Percentiles rank a stretch among this genome's conserved stretches.
phyloP scores from a whole-genome alignment of 2,329 filamentous ascomycete species.

The Venturiaceae sp. region DNA sequence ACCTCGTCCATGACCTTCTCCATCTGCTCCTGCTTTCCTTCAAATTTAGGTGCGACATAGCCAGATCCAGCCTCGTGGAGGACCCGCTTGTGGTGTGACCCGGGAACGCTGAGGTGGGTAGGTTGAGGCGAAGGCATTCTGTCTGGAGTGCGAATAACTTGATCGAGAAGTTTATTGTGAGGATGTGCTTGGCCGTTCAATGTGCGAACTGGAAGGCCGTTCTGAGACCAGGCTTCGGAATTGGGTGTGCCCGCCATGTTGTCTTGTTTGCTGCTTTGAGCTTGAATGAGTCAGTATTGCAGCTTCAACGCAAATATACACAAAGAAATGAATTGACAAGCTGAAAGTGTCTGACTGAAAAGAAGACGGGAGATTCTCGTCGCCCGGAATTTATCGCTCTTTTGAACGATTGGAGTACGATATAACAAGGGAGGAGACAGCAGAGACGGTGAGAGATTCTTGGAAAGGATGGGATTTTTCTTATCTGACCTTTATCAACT shows the following conservation, averaged over 20 bases:
- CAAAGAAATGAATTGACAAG: no score
- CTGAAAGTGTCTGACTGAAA: no score
- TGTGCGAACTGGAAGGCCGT: neutral
- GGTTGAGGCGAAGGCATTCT: slow-evolving; percentile 80
- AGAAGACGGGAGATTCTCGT: no score
- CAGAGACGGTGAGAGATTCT: neutral
- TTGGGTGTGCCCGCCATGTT: neutral
- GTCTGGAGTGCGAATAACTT: slow-evolving; percentile 40
- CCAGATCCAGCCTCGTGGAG: slow-evolving; percentile 84
- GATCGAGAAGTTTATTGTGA: slow-evolving; percentile 47
- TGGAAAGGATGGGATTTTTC: no score
- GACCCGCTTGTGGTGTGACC: slow-evolving; percentile 52
- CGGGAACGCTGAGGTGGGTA: slow-evolving; percentile 69
- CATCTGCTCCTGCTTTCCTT: slow-evolving; percentile 89
- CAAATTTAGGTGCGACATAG: slow-evolving; percentile 89
- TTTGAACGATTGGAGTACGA: no score
- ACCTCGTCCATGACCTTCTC: slow-evolving; percentile 74
- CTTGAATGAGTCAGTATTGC: neutral
- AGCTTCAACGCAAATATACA: no score
- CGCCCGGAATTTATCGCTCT: neutral
- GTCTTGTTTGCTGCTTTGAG: neutral
- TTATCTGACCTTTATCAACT: neutral
- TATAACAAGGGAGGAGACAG: neutral
- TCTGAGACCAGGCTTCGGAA: neutral
- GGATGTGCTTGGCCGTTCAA: neutral